Evolutionary conservation across 768 basidiomycete genomes (phyloP), one percentile per base, ranked within the genome.

Genomic region (Lactarius deliciosus): DNA sequence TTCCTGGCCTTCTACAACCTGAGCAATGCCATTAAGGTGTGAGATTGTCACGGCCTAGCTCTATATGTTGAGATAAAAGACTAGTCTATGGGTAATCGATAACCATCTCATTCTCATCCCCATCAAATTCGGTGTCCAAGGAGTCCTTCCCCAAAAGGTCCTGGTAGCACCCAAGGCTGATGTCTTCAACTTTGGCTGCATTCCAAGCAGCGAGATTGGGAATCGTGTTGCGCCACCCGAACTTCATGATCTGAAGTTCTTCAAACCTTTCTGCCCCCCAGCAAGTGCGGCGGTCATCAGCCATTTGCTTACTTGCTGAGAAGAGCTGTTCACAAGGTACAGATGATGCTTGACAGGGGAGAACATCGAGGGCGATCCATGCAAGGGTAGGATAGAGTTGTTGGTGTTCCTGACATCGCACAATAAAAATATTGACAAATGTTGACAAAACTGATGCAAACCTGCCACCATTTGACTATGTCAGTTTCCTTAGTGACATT

Each of bases 381-480:
- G 55, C 57, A 5, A 70, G 36, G 3, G 64, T 70, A 4, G 64
- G 70, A 34, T 57, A 70, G 2, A 57, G 30, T 1, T 40, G 3
- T 11, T n/a, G 7, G 13, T 63, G 20, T 3, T 60, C 18, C 60
- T 28, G 28, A 28, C 28, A 28, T 28, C 28, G 28, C 2, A 28
- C 28, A 28, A 28, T 28, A 28, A 28, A 28, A 28, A 28, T 28
- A 28, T 28, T 28, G 28, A 28, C 28, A 28, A 28, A 28, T 28
- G 28, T 28, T 28, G 28, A 28, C 28, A 28, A 28, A 28, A 28
- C 28, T 28, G 28, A 28, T 2, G 28, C 28, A 28, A 28, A 28
- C 28, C 32, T 40, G 61, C 71, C 70, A 72, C 70, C 65, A 71
- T 36, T 60, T 20, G 5, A 73, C 53, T 11, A 69, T 68, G 30